Percentiles rank a stretch among this genome's conserved stretches.
phyloP scores from a whole-genome alignment of 257 asterid species.

The Solanum boliviense region DNA sequence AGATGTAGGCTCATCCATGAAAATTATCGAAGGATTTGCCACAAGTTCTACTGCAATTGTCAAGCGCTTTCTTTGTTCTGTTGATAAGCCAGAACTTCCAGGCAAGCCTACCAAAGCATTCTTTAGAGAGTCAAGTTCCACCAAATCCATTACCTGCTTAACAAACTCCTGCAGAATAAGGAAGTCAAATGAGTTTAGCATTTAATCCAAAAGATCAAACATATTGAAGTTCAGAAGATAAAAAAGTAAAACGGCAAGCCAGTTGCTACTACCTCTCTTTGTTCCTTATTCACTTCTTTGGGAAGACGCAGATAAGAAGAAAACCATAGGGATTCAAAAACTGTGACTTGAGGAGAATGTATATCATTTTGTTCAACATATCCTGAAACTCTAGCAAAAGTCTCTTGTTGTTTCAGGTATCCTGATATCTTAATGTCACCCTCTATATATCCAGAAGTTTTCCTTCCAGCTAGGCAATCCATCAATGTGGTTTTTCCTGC shows the following conservation, averaged over 20 bases:
- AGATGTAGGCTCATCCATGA: slow-evolving; percentile 97
- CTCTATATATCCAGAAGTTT: slow-evolving; percentile 79
- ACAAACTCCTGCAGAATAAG: slow-evolving; percentile 60
- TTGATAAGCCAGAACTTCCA: slow-evolving; percentile 76
- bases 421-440: slow-evolving; percentile 84
- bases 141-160: slow-evolving; percentile 80
- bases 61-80: slow-evolving; percentile 87
- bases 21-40: slow-evolving; percentile 87
- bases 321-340: slow-evolving; percentile 68
- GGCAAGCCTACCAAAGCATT: slow-evolving; percentile 87
- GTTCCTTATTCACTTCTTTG: slow-evolving; percentile 45
- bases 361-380: slow-evolving; percentile 90
- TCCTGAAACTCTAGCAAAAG: slow-evolving; percentile 84
- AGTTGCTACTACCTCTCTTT: slow-evolving; percentile 44
- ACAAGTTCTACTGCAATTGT: slow-evolving; percentile 97
- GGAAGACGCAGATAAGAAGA: slow-evolving; percentile 81
- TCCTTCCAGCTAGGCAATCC: slow-evolving; percentile 95
- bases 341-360: slow-evolving; percentile 92
- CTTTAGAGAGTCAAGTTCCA: slow-evolving; percentile 66
- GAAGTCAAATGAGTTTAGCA: background rate
- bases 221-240: background rate
- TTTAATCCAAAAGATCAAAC: background rate
- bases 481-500: slow-evolving; percentile 94
- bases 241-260: background rate
- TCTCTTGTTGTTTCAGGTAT: slow-evolving; percentile 56